Conservation (phyloP, 2,329 filamentous ascomycete genomes). For the Stagonosporopsis vannaccii region DNA sequence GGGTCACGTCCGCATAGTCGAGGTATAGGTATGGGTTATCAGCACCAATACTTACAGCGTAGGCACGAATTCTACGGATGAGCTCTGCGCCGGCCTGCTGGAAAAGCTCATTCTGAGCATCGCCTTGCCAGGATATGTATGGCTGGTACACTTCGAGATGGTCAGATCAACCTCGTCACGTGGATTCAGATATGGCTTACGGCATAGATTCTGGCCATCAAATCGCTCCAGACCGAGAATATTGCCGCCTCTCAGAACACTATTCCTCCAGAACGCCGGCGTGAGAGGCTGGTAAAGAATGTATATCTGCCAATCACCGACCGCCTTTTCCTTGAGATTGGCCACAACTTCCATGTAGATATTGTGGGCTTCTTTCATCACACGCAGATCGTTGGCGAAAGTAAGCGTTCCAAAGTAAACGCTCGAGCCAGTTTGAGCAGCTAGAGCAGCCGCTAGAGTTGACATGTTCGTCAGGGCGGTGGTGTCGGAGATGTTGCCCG, state of each 20-base stretch:
- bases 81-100: slow-evolving; percentile 26
- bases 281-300: slow-evolving; percentile 51
- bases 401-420: slow-evolving; percentile 38
- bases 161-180: not conserved
- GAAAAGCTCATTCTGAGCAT: slow-evolving; percentile 29
- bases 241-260: slow-evolving; percentile 49
- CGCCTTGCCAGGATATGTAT: slow-evolving; percentile 33
- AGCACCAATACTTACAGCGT: slow-evolving; percentile 29
- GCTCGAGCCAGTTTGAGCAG: slow-evolving; percentile 22
- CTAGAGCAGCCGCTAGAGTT: slow-evolving; percentile 28
- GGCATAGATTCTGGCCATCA: slow-evolving; percentile 16
- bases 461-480: slow-evolving; percentile 37
- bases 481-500: slow-evolving; percentile 32
- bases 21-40: slow-evolving; percentile 41
- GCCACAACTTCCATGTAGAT: slow-evolving; percentile 52
- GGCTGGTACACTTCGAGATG: slow-evolving; percentile 24
- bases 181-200: slow-evolving; percentile 16
- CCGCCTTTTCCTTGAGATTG: slow-evolving; percentile 37
- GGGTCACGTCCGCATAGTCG: slow-evolving; percentile 41
- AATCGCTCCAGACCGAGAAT: slow-evolving; percentile 49
- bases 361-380: slow-evolving; percentile 49
- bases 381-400: slow-evolving; percentile 43
- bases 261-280: slow-evolving; percentile 45
- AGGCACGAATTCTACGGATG: slow-evolving; percentile 23
- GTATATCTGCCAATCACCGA: slow-evolving; percentile 44